These are phyloP conservation scores for Oligophagozyma castellii DNA, from an alignment of 1,139 yeast genomes.

Conservation along the genomic window DNA sequence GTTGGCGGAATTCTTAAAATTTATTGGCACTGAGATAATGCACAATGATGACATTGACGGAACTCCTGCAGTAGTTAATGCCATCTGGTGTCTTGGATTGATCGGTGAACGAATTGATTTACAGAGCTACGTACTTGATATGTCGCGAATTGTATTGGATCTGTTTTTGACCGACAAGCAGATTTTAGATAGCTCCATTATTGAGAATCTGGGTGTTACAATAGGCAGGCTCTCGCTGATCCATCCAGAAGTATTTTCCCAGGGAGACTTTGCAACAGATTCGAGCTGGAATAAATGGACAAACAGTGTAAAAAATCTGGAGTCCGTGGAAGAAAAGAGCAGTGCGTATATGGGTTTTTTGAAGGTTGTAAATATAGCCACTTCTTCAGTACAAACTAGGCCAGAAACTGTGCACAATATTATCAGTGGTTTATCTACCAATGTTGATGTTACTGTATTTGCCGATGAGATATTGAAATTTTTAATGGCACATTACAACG, in stretches of 20 bases:
- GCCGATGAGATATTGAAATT: conserved; percentile 17
- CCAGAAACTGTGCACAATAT: conserved; percentile 14
- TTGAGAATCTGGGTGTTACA: conserved; percentile 87
- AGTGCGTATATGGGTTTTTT: conserved; percentile 24
- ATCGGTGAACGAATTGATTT: conserved; percentile 53
- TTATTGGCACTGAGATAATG: conserved; percentile 52
- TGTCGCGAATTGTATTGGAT: conserved; percentile 51
- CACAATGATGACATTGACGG: conserved; percentile 27
- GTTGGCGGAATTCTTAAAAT: conserved; percentile 41
- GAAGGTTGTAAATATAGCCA: conserved; percentile 17
- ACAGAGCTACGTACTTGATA: conserved; percentile 45
- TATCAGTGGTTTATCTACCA: conserved; percentile 15
- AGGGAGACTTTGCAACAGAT: conserved; percentile 23
- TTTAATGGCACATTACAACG: conserved; percentile 12
- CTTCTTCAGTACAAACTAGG: conserved; percentile 9
- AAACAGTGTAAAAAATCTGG: conserved; percentile 13
- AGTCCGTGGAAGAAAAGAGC: conserved; percentile 23
- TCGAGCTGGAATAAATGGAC: conserved; percentile 21
- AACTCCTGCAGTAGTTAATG: conserved; percentile 66
- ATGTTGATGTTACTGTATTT: conserved; percentile 18
- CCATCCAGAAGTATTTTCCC: conserved; percentile 46
- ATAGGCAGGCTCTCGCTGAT: conserved; percentile 75
- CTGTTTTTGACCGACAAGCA: conserved; percentile 41
- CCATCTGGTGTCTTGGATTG: conserved; percentile 91
- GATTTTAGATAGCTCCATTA: conserved; percentile 32